Base-by-base conservation (phyloP, 2,329 filamentous ascomycete species). In the Apiospora sp. region DNA sequence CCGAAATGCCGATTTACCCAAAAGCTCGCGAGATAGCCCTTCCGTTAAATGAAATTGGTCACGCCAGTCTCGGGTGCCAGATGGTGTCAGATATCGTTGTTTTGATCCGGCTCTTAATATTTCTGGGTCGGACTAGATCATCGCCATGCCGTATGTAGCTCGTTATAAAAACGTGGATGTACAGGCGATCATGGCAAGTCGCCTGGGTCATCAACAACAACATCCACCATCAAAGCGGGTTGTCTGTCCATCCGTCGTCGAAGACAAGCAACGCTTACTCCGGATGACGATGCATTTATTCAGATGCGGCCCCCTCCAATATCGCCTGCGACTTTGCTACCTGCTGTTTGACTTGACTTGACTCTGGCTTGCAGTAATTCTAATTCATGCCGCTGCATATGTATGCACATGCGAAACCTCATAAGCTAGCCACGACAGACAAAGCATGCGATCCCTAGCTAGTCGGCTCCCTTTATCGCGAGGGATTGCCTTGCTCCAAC, bases 301-400 rank as follows among this genome's bases (percentile, higher is more conserved):
- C 22, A 61, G 19, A 61, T 19, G 58, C 58, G 37, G 8, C 8
- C 1, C 37, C 7, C 37, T 19, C 41, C 34, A 41, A 4, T 34
- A 19, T 34, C 16, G 37, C 30, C 14, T 51, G n/a, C 30, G 3
- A 19, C 10, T 10, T 10, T 37, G 3, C 54, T 34, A 3, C 12
- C 10, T 24, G 14, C 58, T 41, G n/a, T 19, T 2, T 8, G 16
- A 30, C 27, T 30, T 10, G 24, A 22, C 58, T 64, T 64, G 58
- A 64, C 58, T 64, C 58, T 41, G 58, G 58, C 58, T 41, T 64
- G 58, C 58, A 64, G 58, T 41, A 24, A 64, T 64, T n/a, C 34
- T 64, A 64, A 64, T 64, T 64, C 58, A 64, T 64, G 58, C 58
- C 58, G 58, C 58, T 64, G 58, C 58, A 64, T 64, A 41, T 64